A percentile compares a stretch with the other conserved stretches of the same genome.
phyloP scores from a whole-genome alignment of 352 stramenopile species.

The Phytophthora cactorum region DNA sequence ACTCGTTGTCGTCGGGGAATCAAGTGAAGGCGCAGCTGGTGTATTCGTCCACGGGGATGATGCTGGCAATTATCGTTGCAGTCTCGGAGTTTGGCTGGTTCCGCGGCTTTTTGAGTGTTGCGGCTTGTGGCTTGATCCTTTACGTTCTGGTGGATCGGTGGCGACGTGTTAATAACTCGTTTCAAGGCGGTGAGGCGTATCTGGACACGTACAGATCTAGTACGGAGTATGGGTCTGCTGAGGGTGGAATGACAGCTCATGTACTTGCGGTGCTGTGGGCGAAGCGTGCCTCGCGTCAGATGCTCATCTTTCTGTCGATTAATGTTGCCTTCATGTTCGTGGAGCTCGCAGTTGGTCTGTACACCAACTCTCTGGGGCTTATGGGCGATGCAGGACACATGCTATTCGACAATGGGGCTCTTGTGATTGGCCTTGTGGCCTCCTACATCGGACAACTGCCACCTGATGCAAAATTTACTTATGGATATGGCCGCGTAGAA shows the following conservation, averaged over 20 bases:
- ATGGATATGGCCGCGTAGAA: conserved; percentile 87
- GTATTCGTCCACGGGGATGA: conserved; percentile 45
- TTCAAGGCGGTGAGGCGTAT: conserved; percentile 21
- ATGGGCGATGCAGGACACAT: conserved; percentile 91
- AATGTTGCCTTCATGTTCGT: conserved; percentile 91
- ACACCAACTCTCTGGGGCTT: conserved; percentile 85
- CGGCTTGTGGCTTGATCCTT: conserved; percentile 56
- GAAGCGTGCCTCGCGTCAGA: conserved; percentile 71
- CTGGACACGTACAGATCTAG: conserved; percentile 54
- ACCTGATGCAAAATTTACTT: conserved; percentile 77
- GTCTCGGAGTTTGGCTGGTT: conserved; percentile 60
- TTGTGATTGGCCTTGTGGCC: conserved; percentile 85
- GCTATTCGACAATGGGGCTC: conserved; percentile 87
- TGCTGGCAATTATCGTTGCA: conserved; percentile 45
- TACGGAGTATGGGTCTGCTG: not conserved
- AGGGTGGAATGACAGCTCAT: not conserved
- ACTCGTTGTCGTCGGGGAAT: conserved; percentile 31
- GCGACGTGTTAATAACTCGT: conserved; percentile 5
- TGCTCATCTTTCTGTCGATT: conserved; percentile 82
- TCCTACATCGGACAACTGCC: conserved; percentile 85
- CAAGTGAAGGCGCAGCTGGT: conserved; percentile 42
- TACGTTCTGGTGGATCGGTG: conserved; percentile 52
- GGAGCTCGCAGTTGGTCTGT: conserved; percentile 84
- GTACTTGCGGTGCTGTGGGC: conserved; percentile 60
- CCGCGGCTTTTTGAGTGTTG: conserved; percentile 43